Evolutionary conservation across 306 rosid genomes (phyloP), one percentile per base, ranked within the genome.

Genomic region (Vigna nakashimae): DNA sequence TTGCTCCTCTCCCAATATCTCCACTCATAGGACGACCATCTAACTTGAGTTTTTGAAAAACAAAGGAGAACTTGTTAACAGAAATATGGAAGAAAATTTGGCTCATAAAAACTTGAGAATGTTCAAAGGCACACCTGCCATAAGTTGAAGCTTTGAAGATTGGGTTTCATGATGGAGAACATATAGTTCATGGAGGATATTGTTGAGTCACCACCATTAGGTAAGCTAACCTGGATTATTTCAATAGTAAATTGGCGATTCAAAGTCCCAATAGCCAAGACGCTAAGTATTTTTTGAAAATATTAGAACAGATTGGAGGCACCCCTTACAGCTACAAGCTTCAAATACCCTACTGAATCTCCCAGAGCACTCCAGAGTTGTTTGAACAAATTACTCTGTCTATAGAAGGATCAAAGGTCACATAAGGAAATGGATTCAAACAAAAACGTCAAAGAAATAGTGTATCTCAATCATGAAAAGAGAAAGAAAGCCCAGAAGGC

Each of bases 1-100:
- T 94, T 36, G 96, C 89, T 65, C 97, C 98, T 86, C 90, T 91
- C 53, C 98, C 97, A 56, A 91, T 91, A 84, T 94, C 98, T 65
- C 97, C 98, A 72, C 96, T 94, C 98, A 94, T 94, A 42, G 98
- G 96, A 65, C 97, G 96, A 50, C 97, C 97, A 82, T 94, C 98
- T 86, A 94, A 83, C 98, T 94, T 82, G 77, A 74, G 71, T 85
- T 83, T 58, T 75, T 62, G 56, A 18, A 69, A 45, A 5, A 67
- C 28, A 82, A 26, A 82, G 71, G 65, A 65, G 57, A 28, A 64
- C 60, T 82, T 62, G 48, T 82, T 68, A 71, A 69, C 56, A 10
- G 9, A 56, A 79, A 81, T 20, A 38, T 65, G 24, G 46, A 76
- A 32, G 58, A 22, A 20, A 58, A 32, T 74, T 79, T 60, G 58